phyloP scores from a whole-genome alignment of 1,284 basidiomycete species.

The Marasmius fiardii region DNA sequence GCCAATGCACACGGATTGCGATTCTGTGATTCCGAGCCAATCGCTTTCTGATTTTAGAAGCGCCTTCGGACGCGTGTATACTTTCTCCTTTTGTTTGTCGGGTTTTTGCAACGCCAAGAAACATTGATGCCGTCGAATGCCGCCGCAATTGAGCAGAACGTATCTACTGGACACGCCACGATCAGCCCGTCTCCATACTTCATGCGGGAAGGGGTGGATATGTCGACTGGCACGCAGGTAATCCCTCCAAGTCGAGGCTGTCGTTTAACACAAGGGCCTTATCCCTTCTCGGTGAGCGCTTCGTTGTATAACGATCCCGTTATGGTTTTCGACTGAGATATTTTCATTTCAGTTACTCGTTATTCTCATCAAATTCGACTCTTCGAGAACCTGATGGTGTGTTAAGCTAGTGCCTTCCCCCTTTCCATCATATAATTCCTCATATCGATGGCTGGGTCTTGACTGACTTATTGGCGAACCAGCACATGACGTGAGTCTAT shows the following conservation, averaged over 20 bases:
- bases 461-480: slow-evolving; percentile 1
- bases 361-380: neutral
- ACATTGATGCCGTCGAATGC: neutral
- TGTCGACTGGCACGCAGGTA: neutral
- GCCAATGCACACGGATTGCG: neutral
- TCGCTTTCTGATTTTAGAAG: neutral
- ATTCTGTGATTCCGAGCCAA: neutral
- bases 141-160: neutral
- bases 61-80: neutral
- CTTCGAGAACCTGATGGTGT: slow-evolving; percentile 2
- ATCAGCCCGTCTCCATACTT: neutral
- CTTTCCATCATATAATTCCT: slow-evolving; percentile 2
- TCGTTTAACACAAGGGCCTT: neutral
- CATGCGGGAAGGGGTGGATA: neutral
- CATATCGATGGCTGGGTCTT: neutral
- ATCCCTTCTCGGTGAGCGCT: neutral
- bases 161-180: neutral
- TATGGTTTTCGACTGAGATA: neutral
- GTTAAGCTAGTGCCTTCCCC: neutral
- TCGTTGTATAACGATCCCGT: neutral
- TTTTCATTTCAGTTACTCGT: neutral
- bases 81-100: neutral
- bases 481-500: slow-evolving; percentile 1
- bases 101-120: neutral
- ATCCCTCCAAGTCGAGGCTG: neutral